Percentiles rank a stretch among this genome's conserved stretches.
These are phyloP conservation scores for Elaeagnus macrophylla DNA, from an alignment of 306 rosid species.

Conservation along the genomic window DNA sequence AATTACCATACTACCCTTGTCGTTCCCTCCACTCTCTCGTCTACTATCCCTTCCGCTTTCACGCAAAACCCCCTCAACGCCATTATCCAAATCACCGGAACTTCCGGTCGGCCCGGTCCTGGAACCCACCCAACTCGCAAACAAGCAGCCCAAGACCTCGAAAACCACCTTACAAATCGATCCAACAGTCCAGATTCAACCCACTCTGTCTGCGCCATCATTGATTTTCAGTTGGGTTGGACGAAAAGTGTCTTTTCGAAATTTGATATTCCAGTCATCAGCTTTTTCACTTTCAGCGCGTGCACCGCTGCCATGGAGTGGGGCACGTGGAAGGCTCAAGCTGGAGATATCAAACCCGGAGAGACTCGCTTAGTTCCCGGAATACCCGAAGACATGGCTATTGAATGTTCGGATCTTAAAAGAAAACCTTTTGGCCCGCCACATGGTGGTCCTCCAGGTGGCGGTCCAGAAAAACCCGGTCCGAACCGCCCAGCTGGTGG, in stretches of 20 bases:
- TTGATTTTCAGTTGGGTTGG: constrained; percentile 19
- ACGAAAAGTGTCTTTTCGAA: constrained; percentile 12
- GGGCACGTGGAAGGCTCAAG: constrained; percentile 17
- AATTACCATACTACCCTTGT: constrained; percentile 20
- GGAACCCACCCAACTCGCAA: constrained; percentile 3
- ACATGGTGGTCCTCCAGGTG: neutral
- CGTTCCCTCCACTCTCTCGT: constrained; percentile 5
- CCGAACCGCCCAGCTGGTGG: neutral
- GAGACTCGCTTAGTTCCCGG: constrained; percentile 12
- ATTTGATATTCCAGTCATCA: constrained; percentile 7
- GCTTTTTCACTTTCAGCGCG: constrained; percentile 14
- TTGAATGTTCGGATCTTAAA: constrained; percentile 6
- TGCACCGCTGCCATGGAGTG: constrained; percentile 18
- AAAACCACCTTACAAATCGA: constrained; percentile 4
- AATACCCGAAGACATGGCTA: constrained; percentile 6
- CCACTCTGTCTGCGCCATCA: constrained; percentile 1
- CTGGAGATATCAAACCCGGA: neutral
- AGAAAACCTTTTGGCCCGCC: constrained; percentile 6
- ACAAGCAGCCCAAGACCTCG: constrained; percentile 13
- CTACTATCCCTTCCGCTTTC: constrained; percentile 12
- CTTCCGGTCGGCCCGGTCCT: constrained; percentile 7
- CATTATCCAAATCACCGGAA: neutral
- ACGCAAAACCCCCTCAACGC: constrained; percentile 8
- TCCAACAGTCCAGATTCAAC: neutral
- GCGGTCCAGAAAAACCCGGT: neutral